Evolutionary conservation across 169 alveolate genomes (phyloP), one percentile per base, ranked within the genome.

Genomic region (Cryptosporidium ubiquitum): DNA sequence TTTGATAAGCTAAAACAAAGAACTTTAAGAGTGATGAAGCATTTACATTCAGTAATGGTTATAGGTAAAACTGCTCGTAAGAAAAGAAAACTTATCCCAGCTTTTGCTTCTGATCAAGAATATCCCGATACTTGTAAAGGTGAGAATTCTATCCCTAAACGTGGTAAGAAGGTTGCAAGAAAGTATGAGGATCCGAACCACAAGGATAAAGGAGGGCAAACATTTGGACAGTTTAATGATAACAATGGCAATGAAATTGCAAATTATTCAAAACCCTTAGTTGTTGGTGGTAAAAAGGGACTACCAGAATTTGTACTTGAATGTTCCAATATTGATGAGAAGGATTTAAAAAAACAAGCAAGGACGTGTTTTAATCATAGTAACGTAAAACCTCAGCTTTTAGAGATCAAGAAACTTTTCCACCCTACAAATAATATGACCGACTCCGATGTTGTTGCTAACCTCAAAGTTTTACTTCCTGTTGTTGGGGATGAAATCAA

Each of bases 1-100:
- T 93, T 93, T 61, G 97, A 95, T 29, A 91, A 93, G 68, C 86
- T 94, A 16, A 95, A 95, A 69, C 70, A 91, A 84, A 84, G 96
- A 49, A 91, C 96, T 33, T 85, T 93, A 42, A 85, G 93, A 51
- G 85, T 95, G 74, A 91, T 95, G 79, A 95, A 92, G 85, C 86
- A 85, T 61, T 92, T 95, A 5, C 93, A 93, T 31, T 79, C 89
- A 16, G 79, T 79, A 37, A 42, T 79, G 75, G 73, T 23, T 26
- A 61, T 79, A 20, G 89, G 89, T 18, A 79, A 79, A 51, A 79
- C 89, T 79, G 89, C 89, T 60, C 68, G 89, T 18, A 79, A 61
- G 20, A 79, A 61, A 23, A 79, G 89, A 40, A 79, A 64, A 26
- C 16, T 66, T 16, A 18, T 31, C n/a, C 61, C 85, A 14, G 33